phyloP scores from a whole-genome alignment of 495 filamentous ascomycete genomes.

The Podospora anserina region DNA sequence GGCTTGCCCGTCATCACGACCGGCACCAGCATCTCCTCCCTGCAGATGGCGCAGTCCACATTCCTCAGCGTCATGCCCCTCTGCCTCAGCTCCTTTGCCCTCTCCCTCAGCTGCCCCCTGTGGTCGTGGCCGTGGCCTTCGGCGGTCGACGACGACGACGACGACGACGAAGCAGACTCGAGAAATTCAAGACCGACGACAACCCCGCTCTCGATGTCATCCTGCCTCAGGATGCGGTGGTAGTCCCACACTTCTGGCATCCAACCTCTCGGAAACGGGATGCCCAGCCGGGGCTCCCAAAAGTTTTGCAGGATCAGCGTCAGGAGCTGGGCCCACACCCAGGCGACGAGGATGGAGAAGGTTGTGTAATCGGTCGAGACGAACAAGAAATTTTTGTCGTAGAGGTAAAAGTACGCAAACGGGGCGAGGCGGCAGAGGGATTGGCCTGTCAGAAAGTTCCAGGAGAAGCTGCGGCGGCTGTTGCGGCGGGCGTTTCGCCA shows the following conservation, averaged over 20 bases:
- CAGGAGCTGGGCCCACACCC: conserved; percentile 92
- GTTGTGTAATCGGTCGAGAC: conserved; percentile 64
- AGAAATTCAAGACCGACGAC: conserved; percentile 60
- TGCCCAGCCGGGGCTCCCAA: conserved; percentile 73
- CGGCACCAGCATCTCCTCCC: conserved; percentile 84
- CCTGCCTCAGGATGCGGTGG: conserved; percentile 84
- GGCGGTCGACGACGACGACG: conserved; percentile 16
- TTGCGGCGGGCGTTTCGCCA: conserved; percentile 86
- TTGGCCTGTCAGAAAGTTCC: conserved; percentile 85
- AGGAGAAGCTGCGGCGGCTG: conserved; percentile 79
- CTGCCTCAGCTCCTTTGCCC: conserved; percentile 34
- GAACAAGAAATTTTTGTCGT: conserved; percentile 72
- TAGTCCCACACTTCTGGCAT: conserved; percentile 88
- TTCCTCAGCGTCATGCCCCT: conserved; percentile 41
- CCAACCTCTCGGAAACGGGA: conserved; percentile 56
- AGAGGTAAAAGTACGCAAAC: conserved; percentile 76
- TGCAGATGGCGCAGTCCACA: conserved; percentile 91
- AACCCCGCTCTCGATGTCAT: conserved; percentile 70
- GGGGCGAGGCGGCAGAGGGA: conserved; percentile 72
- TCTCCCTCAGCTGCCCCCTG: conserved; percentile 22
- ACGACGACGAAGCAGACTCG: background rate
- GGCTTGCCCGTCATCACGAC: conserved; percentile 62
- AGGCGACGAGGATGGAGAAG: conserved; percentile 62
- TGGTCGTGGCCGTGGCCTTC: conserved; percentile 9
- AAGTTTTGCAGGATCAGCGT: conserved; percentile 74